Evolutionary conservation across 345 rosid genomes (phyloP).

Genomic region (Moricandia arvensis): DNA sequence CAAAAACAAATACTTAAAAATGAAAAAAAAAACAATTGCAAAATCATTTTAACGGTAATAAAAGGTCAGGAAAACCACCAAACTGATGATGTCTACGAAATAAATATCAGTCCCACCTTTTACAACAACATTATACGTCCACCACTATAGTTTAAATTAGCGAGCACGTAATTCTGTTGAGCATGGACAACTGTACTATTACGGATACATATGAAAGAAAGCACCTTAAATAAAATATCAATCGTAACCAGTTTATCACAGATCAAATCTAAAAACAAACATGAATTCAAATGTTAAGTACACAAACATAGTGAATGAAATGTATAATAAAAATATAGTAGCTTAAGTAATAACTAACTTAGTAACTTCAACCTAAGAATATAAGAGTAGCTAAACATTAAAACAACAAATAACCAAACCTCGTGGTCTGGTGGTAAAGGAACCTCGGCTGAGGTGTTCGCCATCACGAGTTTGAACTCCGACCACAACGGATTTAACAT

Average conservation of each 20-base stretch:
- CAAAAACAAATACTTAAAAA: no score
- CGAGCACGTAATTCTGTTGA: not conserved
- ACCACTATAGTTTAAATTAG: not conserved
- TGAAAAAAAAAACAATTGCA: not conserved
- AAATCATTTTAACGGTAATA: not conserved
- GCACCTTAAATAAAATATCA: not conserved
- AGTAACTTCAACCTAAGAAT: no score
- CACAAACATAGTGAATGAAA: not conserved
- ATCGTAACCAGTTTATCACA: not conserved
- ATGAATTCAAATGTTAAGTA: not conserved
- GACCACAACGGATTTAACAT: no score
- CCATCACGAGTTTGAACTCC: no score
- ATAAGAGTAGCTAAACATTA: no score
- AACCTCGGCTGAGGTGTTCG: no score
- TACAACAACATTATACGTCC: not conserved
- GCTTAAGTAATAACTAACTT: not conserved
- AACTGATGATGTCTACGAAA: not conserved
- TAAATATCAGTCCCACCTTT: not conserved
- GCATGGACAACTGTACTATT: not conserved
- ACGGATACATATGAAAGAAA: not conserved
- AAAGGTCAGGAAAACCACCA: not conserved
- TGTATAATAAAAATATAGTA: not conserved
- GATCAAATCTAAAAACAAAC: not conserved
- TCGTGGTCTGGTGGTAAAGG: no score
- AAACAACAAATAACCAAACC: no score